Percentiles rank a stretch among this genome's conserved stretches.
Evolutionary conservation across 1,284 basidiomycete genomes (phyloP).

Genomic region (Testicularia cyperi): DNA sequence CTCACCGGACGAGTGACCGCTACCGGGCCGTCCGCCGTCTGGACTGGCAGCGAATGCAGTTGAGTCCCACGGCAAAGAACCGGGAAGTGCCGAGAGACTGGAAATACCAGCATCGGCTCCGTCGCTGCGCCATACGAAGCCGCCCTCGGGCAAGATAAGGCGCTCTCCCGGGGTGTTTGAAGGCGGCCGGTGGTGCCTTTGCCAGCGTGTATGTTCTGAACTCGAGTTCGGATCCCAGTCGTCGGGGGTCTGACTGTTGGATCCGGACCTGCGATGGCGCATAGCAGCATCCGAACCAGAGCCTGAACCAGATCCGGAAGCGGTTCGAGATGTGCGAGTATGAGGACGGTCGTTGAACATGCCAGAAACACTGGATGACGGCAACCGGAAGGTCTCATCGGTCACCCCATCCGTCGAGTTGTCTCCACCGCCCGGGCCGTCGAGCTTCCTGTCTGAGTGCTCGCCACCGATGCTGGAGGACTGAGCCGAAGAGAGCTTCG

Average conservation of each 20-base stretch:
- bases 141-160: constrained; percentile 40
- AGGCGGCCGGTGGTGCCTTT: constrained; percentile 38
- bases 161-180: constrained; percentile 19
- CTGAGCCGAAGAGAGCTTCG: constrained; percentile 27
- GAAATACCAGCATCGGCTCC: constrained; percentile 25
- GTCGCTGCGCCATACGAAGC: constrained; percentile 44
- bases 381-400: constrained; percentile 10
- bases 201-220: constrained; percentile 45
- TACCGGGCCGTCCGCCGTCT: constrained; percentile 13
- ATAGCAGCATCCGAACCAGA: neutral
- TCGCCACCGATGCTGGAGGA: constrained; percentile 17
- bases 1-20: constrained; percentile 17
- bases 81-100: constrained; percentile 9
- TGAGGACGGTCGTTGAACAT: neutral
- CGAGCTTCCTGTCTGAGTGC: constrained; percentile 8
- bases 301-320: constrained; percentile 8
- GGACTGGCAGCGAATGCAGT: constrained; percentile 27
- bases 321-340: no score
- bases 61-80: constrained; percentile 25
- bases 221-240: constrained; percentile 18
- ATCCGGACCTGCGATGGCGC: constrained; percentile 1
- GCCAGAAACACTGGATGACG: constrained; percentile 8
- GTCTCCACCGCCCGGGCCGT: constrained; percentile 7
- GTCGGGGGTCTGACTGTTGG: constrained; percentile 18
- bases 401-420: constrained; percentile 14